These are phyloP conservation scores for Tillandsia leiboldiana DNA, from an alignment of 176 grass and related monocot genomes.

Conservation along the genomic window DNA sequence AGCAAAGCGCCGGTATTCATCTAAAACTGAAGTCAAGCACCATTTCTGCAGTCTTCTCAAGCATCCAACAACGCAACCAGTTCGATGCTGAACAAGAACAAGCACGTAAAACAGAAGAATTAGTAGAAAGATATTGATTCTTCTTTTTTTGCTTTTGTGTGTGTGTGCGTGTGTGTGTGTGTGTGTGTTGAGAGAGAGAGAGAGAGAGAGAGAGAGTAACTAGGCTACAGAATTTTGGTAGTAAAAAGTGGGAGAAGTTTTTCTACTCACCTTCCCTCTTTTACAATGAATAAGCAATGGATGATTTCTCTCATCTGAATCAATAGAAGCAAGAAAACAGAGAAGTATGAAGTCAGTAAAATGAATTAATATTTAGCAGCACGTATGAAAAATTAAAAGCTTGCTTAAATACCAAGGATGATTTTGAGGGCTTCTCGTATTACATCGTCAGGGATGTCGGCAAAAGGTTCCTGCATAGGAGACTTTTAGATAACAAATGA, in stretches of 20 bases:
- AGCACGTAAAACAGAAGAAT: constrained; percentile 1
- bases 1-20: constrained; percentile 74
- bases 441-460: constrained; percentile 59
- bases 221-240: not conserved
- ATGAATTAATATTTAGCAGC: constrained; percentile 11
- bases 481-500: not conserved
- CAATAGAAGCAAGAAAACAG: constrained; percentile 5
- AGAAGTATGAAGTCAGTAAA: not conserved
- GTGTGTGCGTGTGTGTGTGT: not conserved
- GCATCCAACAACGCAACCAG: constrained; percentile 78
- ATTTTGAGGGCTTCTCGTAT: constrained; percentile 77
- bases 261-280: constrained; percentile 60
- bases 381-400: not conserved
- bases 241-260: not conserved
- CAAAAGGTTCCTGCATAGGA: constrained; percentile 44
- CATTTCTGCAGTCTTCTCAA: constrained; percentile 74
- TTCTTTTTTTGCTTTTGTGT: too few relatives aligned
- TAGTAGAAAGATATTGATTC: too few relatives aligned
- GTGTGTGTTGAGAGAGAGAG: not conserved
- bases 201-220: not conserved
- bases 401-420: constrained; percentile 49
- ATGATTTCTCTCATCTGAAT: constrained; percentile 64
- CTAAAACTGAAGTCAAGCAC: constrained; percentile 72
- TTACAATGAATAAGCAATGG: constrained; percentile 91
- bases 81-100: constrained; percentile 54